phyloP scores from a whole-genome alignment of 2,329 filamentous ascomycete genomes.

The Ophiocordyceps camponoti-saundersi region DNA sequence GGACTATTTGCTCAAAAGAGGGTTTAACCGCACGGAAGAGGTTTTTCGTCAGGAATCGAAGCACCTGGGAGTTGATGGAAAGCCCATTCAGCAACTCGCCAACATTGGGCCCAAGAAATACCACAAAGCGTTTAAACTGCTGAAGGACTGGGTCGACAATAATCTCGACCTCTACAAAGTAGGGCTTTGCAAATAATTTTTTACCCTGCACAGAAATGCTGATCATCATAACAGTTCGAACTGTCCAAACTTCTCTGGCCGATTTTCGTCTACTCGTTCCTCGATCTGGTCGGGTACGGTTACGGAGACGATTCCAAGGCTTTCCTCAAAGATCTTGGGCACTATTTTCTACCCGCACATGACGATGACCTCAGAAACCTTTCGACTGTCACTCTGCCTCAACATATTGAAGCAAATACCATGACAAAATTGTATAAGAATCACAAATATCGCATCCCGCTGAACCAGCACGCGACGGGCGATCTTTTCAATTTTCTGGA shows the following conservation, averaged over 20 bases:
- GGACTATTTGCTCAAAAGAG: conserved; percentile 90
- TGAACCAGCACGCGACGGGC: conserved; percentile 73
- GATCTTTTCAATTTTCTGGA: conserved; percentile 81
- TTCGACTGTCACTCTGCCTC: conserved; percentile 54
- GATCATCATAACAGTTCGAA: conserved; percentile 47
- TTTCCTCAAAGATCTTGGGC: conserved; percentile 53
- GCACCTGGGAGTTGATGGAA: conserved; percentile 64
- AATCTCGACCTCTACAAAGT: conserved; percentile 90
- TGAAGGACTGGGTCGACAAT: conserved; percentile 76
- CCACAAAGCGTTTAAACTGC: conserved; percentile 51
- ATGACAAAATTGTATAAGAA: conserved; percentile 67
- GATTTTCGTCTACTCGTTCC: conserved; percentile 80
- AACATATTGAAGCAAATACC: conserved; percentile 61
- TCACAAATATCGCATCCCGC: conserved; percentile 76
- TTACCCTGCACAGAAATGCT: neutral
- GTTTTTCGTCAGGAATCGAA: conserved; percentile 83
- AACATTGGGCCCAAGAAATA: conserved; percentile 65
- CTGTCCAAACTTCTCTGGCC: conserved; percentile 81
- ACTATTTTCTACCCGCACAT: conserved; percentile 59
- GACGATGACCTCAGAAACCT: conserved; percentile 64
- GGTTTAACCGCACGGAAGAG: conserved; percentile 82
- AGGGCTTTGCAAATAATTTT: conserved; percentile 5
- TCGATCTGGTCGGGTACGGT: conserved; percentile 59
- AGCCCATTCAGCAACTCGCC: conserved; percentile 52
- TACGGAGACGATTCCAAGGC: conserved; percentile 55